These are phyloP conservation scores for Stephanocyclus meneghinianus DNA, from an alignment of 352 stramenopile species.

Conservation along the genomic window DNA sequence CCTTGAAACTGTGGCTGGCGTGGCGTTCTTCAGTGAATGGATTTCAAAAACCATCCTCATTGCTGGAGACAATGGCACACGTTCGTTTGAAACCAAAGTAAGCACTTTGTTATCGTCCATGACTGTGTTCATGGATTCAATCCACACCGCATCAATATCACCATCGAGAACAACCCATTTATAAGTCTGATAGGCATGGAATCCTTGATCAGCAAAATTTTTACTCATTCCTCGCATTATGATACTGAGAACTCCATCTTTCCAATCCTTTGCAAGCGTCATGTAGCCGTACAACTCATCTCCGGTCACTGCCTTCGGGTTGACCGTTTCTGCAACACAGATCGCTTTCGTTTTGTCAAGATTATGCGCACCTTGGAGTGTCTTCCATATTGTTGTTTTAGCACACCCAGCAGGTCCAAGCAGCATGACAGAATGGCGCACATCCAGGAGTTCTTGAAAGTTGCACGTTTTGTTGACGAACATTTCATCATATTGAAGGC, in stretches of 20 bases:
- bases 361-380: constrained; percentile 86
- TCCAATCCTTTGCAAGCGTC: constrained; percentile 97
- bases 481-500: constrained; percentile 90
- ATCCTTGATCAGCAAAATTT: constrained; percentile 90
- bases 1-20: constrained; percentile 93
- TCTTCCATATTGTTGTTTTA: constrained; percentile 95
- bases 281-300: constrained; percentile 95
- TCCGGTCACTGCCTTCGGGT: constrained; percentile 91
- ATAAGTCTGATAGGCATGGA: constrained; percentile 89
- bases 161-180: constrained; percentile 90
- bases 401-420: constrained; percentile 91
- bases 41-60: constrained; percentile 98
- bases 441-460: constrained; percentile 91
- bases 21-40: constrained; percentile 93
- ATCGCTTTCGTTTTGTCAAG: constrained; percentile 87
- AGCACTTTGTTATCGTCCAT: constrained; percentile 88
- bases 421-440: constrained; percentile 95
- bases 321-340: constrained; percentile 92
- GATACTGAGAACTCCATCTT: constrained; percentile 93
- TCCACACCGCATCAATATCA: constrained; percentile 93
- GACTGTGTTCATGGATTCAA: constrained; percentile 89
- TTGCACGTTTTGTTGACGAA: constrained; percentile 95
- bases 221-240: constrained; percentile 97
- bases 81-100: constrained; percentile 95
- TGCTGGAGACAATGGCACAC: constrained; percentile 91